A percentile compares a stretch with the other conserved stretches of the same genome.
Conservation (phyloP, 2,329 filamentous ascomycete genomes). For the Gyromitra esculenta region DNA sequence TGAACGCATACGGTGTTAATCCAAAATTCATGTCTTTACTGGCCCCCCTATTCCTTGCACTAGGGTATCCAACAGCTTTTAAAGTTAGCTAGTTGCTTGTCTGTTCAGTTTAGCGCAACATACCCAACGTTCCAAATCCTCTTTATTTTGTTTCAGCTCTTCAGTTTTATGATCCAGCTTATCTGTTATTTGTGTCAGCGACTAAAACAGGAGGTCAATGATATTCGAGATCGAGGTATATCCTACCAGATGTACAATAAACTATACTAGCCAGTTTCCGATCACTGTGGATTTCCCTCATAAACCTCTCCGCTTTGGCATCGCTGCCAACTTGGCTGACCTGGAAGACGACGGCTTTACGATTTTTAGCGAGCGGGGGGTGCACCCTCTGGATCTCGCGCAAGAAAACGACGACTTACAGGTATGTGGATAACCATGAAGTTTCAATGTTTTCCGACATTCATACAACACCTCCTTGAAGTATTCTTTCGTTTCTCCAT, state of each 20-base stretch:
- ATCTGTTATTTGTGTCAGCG: neutral
- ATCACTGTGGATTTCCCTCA: slow-evolving; percentile 6
- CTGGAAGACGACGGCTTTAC: slow-evolving; percentile 47
- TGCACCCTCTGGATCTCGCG: no score
- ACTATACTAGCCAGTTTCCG: neutral
- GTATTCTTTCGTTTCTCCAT: neutral
- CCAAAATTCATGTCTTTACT: no score
- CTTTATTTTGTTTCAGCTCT: neutral
- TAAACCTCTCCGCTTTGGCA: slow-evolving; percentile 1
- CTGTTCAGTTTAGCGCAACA: neutral
- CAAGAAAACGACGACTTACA: neutral
- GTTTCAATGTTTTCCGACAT: slow-evolving; percentile 11
- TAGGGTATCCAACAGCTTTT: no score
- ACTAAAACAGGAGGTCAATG: neutral
- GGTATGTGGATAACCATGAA: slow-evolving; percentile 1
- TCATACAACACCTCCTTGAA: slow-evolving; percentile 26
- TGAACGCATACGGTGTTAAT: no score
- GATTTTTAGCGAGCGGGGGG: no score
- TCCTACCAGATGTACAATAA: neutral
- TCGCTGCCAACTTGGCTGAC: slow-evolving; percentile 46
- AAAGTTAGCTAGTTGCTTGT: no score
- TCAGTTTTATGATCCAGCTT: neutral
- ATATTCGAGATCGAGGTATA: neutral
- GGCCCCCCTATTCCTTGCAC: no score
- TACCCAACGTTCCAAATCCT: neutral